These are phyloP conservation scores for Capsicum rhomboideum DNA, from an alignment of 257 asterid species.

Conservation along the genomic window DNA sequence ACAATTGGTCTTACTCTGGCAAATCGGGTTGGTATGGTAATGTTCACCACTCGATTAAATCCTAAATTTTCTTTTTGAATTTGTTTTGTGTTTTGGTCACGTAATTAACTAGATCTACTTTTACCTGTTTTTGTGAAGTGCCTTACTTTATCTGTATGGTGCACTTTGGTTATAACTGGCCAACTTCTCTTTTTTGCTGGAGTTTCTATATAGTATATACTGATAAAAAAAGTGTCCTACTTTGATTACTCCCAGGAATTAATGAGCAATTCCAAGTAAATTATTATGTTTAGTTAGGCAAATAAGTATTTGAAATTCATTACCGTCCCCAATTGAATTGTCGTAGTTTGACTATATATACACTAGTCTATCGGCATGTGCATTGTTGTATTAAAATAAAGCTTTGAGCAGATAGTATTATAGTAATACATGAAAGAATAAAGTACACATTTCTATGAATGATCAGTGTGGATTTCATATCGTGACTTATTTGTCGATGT, in stretches of 20 bases:
- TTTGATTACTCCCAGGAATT: not conserved
- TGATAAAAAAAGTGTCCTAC: not conserved
- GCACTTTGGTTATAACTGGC: not conserved
- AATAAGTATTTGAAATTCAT: not conserved
- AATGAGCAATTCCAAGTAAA: not conserved
- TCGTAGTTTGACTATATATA: not conserved
- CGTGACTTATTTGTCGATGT: no score
- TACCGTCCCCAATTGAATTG: not conserved
- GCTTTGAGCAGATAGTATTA: no score
- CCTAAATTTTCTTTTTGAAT: not conserved
- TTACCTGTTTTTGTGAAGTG: not conserved
- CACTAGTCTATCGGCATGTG: no score
- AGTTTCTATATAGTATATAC: not conserved
- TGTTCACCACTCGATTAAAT: conserved; percentile 29
- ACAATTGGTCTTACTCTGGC: conserved; percentile 91
- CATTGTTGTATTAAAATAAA: no score
- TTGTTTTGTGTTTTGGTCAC: not conserved
- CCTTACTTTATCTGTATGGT: not conserved
- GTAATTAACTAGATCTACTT: not conserved
- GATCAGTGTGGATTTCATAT: no score
- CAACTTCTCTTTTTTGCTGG: not conserved
- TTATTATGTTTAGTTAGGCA: not conserved
- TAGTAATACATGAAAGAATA: no score
- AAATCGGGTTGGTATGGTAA: conserved; percentile 98
- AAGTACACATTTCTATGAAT: no score